Percentiles rank a stretch among this genome's conserved stretches.
phyloP scores from a whole-genome alignment of 805 yeast species.

The Zygoascus ofunaensis region DNA sequence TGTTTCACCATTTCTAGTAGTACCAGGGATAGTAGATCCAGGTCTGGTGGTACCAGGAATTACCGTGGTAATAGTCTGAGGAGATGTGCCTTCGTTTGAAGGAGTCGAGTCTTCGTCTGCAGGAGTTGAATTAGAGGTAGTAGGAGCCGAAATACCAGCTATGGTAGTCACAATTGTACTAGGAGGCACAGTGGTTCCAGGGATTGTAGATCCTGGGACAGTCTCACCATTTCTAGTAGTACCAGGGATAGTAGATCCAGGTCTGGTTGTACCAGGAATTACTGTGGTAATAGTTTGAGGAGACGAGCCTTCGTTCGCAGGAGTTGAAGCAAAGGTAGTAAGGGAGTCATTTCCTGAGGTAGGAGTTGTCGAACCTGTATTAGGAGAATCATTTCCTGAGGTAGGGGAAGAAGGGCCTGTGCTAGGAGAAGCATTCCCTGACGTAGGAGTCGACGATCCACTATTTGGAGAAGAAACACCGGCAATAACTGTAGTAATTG shows the following conservation, averaged over 20 bases:
- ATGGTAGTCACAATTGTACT: neutral
- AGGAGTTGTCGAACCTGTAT: constrained; percentile 1
- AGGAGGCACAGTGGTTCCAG: constrained; percentile 1
- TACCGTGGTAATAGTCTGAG: constrained; percentile 1
- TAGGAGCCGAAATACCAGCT: constrained; percentile 2
- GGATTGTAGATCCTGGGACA: constrained; percentile 7
- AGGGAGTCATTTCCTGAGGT: neutral
- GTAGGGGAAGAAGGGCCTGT: constrained; percentile 1
- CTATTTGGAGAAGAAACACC: constrained; percentile 8
- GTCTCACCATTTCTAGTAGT: constrained; percentile 1
- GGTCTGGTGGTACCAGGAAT: constrained; percentile 2
- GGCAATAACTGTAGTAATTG: constrained; percentile 6
- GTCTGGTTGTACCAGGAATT: constrained; percentile 1
- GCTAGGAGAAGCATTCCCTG: neutral
- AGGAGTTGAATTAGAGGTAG: constrained; percentile 5
- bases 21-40: constrained; percentile 5
- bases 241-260: constrained; percentile 1
- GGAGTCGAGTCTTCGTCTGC: constrained; percentile 13
- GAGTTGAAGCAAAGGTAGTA: no score
- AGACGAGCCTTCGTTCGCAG: constrained; percentile 5
- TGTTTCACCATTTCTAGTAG: constrained; percentile 3
- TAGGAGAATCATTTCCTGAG: neutral
- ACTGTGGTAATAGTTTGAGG: neutral
- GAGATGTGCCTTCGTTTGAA: constrained; percentile 5
- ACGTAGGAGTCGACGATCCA: constrained; percentile 8